Evolutionary conservation across 2,329 filamentous ascomycete genomes (phyloP).

Genomic region (Akanthomyces dipterigenus): DNA sequence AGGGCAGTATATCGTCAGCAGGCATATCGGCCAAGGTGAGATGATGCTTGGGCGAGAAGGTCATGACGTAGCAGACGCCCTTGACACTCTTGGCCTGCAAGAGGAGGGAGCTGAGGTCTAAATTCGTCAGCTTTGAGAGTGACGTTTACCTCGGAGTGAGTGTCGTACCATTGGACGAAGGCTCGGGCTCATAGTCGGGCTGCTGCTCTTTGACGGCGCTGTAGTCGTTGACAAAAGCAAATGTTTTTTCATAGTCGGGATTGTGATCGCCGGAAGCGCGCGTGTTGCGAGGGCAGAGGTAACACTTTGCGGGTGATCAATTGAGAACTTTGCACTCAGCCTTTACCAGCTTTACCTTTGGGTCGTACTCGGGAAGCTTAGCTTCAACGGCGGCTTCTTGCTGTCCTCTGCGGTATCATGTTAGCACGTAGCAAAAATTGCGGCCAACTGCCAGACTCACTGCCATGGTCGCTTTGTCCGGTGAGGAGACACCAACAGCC

Average conservation of each 20-base stretch:
- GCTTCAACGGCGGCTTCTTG: slow-evolving; percentile 66
- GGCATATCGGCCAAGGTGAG: slow-evolving; percentile 87
- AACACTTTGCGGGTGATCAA: slow-evolving; percentile 55
- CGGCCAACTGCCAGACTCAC: slow-evolving; percentile 47
- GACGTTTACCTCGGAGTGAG: not conserved
- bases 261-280: slow-evolving; percentile 83
- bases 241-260: slow-evolving; percentile 78
- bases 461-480: slow-evolving; percentile 97
- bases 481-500: slow-evolving; percentile 93
- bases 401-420: slow-evolving; percentile 54
- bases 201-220: slow-evolving; percentile 94
- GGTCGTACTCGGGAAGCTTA: slow-evolving; percentile 73
- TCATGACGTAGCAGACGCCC: slow-evolving; percentile 94
- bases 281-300: slow-evolving; percentile 86
- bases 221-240: slow-evolving; percentile 96
- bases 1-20: slow-evolving; percentile 66
- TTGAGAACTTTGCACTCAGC: not conserved
- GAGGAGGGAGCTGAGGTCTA: slow-evolving; percentile 67
- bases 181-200: slow-evolving; percentile 58
- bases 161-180: slow-evolving; percentile 29
- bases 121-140: not conserved
- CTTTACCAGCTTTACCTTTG: slow-evolving; percentile 41
- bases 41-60: slow-evolving; percentile 86
- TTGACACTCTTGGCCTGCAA: slow-evolving; percentile 81
- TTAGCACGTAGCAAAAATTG: not conserved